Base-by-base conservation (phyloP, 1,284 basidiomycete species). In the Ceratobasidium sp. region DNA sequence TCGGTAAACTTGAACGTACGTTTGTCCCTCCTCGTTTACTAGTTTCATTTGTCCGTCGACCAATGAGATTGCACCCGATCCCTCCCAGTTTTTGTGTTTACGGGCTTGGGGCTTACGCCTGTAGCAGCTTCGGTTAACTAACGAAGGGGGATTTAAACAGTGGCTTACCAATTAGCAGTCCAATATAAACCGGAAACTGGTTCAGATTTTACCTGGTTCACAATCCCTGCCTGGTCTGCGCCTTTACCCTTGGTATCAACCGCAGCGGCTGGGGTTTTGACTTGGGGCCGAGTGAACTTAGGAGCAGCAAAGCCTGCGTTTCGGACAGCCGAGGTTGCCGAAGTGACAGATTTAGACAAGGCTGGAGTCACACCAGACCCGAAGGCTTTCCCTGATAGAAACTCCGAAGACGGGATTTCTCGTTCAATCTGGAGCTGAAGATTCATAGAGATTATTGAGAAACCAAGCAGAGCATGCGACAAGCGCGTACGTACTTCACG, bases 61-160 rank as follows among this genome's bases (percentile, higher is more conserved):
- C 45, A 83, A 80, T 28, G 86, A 85, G 30, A 92, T 81, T 77
- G 84, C 91, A 3, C 85, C 89, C 76, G 91, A 90, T 2, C 91
- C 92, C 76, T 96, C 93, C 94, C 94, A 96, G 0, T 90, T 94
- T 80, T 94, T 94, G 79, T 95, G 88, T 81, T 95, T 96, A 80
- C 86, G 90, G 26, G 83, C 83, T 77, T 92, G 90, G 32, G 88
- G 89, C 77, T 90, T 92, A 28, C 94, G 85, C 92, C 91, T 92
- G 71, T 9, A 43, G 59, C 34, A 32, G 1, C 4, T 30, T 30
- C 10, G 21, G 30, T 21, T 18, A 10, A 28, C 50, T 12, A 41
- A 23, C 3, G 21, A 34, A 14, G 23, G 4, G 9, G 6, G 2
- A 10, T 28, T 16, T 1, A 23, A 50, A 43, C 45, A 59, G 18